These are phyloP conservation scores for Kwoniella dendrophila DNA, from an alignment of 768 basidiomycete genomes.

Conservation along the genomic window DNA sequence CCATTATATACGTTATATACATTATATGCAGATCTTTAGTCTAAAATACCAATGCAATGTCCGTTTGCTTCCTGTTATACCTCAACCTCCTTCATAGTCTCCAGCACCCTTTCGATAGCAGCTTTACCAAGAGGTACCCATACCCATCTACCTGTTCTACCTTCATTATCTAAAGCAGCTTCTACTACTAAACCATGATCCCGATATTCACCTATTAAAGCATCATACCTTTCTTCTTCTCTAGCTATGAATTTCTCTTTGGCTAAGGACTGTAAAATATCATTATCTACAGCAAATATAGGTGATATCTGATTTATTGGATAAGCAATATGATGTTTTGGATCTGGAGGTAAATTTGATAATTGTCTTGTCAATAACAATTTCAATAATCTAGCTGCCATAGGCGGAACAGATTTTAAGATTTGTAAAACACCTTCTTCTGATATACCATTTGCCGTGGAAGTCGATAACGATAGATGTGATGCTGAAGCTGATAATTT, in stretches of 20 bases:
- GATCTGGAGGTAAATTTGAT: constrained; percentile 60
- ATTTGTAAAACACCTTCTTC: constrained; percentile 79
- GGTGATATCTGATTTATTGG: constrained; percentile 64
- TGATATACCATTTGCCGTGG: constrained; percentile 55
- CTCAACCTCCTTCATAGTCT: constrained; percentile 45
- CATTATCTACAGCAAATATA: constrained; percentile 63
- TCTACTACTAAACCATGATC: constrained; percentile 84
- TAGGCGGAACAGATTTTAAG: constrained; percentile 80
- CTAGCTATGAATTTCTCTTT: constrained; percentile 84
- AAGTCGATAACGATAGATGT: constrained; percentile 46
- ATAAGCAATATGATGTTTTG: constrained; percentile 49
- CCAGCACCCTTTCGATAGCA: constrained; percentile 60
- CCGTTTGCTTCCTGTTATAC: no score
- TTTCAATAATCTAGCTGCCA: constrained; percentile 78
- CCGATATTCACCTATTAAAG: constrained; percentile 82
- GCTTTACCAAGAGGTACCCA: constrained; percentile 89
- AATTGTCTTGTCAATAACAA: constrained; percentile 73
- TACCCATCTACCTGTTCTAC: constrained; percentile 64
- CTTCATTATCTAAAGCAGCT: constrained; percentile 56
- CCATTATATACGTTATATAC: no score
- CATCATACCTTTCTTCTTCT: constrained; percentile 78
- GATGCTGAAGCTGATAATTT: constrained; percentile 37
- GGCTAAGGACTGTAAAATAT: constrained; percentile 60
- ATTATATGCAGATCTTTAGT: no score
- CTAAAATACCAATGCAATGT: no score